Percentiles rank a stretch among this genome's conserved stretches.
These are phyloP conservation scores for Acanthamoeba culbertsoni DNA, from an alignment of 208 protist genomes.

Conservation along the genomic window DNA sequence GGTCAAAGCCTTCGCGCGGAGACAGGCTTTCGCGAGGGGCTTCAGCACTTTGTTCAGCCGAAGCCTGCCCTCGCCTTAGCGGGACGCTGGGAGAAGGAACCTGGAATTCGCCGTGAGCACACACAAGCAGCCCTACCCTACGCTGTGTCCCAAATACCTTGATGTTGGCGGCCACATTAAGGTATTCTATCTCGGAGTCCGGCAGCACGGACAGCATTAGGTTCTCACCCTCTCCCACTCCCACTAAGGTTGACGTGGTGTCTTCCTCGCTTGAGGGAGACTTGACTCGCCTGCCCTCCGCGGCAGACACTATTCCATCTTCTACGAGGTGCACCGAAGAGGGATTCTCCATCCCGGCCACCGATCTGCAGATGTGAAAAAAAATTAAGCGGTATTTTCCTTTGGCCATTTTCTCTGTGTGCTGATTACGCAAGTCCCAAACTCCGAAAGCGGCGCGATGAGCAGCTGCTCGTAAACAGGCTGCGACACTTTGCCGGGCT, in stretches of 20 bases:
- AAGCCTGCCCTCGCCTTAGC: background rate
- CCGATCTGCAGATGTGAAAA: background rate
- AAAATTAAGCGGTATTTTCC: background rate
- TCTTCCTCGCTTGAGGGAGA: background rate
- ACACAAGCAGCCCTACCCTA: too few relatives aligned
- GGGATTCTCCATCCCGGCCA: background rate
- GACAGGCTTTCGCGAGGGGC: background rate
- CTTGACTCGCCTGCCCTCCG: background rate
- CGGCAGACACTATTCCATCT: background rate
- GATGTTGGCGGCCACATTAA: background rate
- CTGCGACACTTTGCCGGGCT: too few relatives aligned
- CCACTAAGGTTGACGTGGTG: background rate
- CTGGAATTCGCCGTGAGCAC: too few relatives aligned
- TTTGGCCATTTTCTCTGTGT: background rate
- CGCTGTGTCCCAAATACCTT: background rate
- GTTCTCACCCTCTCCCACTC: background rate
- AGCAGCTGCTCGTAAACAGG: too few relatives aligned
- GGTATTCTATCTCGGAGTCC: background rate
- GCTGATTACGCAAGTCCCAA: too few relatives aligned
- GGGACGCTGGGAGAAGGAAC: background rate
- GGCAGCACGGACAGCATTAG: background rate
- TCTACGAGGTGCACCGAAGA: background rate
- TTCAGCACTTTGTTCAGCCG: background rate
- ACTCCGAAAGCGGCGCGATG: too few relatives aligned
- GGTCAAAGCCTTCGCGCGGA: background rate